A percentile compares a stretch with the other conserved stretches of the same genome.
Conservation (phyloP, 2,329 filamentous ascomycete species). For the Colletotrichum viniferum region DNA sequence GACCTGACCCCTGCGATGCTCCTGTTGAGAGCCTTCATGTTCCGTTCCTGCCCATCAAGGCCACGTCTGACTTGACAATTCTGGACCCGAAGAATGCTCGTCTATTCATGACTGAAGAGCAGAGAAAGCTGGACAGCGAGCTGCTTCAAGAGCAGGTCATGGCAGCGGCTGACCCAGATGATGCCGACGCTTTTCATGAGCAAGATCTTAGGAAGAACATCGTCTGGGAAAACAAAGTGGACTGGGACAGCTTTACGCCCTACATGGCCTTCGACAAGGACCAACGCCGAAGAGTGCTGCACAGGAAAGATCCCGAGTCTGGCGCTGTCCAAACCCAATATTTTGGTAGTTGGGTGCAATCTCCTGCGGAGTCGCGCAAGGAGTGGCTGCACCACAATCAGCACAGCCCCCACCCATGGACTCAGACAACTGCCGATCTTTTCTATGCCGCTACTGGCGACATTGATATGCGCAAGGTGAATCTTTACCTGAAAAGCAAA, state of each 20-base stretch:
- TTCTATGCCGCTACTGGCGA: conserved; percentile 23
- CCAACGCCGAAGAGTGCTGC: neutral
- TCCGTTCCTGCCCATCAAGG: neutral
- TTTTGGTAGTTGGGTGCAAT: conserved; percentile 1
- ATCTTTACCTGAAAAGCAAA: conserved; percentile 26
- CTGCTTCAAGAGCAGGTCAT: neutral
- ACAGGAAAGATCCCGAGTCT: conserved; percentile 3
- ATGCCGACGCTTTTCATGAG: neutral
- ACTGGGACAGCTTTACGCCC: neutral
- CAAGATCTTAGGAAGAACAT: neutral
- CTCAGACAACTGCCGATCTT: conserved; percentile 18
- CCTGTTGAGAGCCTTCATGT: neutral
- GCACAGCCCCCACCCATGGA: neutral
- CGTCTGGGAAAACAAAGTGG: conserved; percentile 6
- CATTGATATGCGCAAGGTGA: conserved; percentile 28
- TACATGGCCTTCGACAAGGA: conserved; percentile 6
- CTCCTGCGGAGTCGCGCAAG: neutral
- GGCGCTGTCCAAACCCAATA: conserved; percentile 6
- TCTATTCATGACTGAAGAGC: neutral
- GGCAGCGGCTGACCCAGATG: neutral
- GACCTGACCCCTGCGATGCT: neutral
- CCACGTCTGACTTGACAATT: neutral
- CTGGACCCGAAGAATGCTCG: neutral
- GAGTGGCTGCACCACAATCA: conserved; percentile 20
- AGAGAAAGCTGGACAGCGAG: neutral